Conservation (phyloP, 306 rosid genomes). For the Cucurbita ficifolia region DNA sequence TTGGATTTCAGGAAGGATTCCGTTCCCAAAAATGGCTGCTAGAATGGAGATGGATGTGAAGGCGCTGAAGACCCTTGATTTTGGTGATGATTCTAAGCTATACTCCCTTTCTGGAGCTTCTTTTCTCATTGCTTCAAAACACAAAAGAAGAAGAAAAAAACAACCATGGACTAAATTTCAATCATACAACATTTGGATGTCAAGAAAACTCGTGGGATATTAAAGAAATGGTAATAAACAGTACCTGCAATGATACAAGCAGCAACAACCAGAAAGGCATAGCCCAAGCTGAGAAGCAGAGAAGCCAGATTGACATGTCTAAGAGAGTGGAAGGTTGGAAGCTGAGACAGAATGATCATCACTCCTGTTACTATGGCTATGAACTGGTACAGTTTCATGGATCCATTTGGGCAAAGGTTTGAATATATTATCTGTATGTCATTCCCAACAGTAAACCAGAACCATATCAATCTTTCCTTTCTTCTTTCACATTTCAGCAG, state of each 20-base stretch:
- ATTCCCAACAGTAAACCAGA: background rate
- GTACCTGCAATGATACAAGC: constrained; percentile 50
- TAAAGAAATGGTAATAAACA: too few relatives aligned
- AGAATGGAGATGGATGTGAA: constrained; percentile 66
- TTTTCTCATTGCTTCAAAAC: background rate
- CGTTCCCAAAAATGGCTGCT: constrained; percentile 68
- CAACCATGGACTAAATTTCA: too few relatives aligned
- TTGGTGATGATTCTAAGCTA: constrained; percentile 32
- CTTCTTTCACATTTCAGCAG: background rate
- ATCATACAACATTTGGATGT: too few relatives aligned
- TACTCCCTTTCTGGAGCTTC: constrained; percentile 53
- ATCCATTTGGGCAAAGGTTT: constrained; percentile 41
- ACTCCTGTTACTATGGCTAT: constrained; percentile 32
- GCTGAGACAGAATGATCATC: constrained; percentile 46
- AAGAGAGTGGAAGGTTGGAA: constrained; percentile 73
- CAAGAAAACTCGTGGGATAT: too few relatives aligned
- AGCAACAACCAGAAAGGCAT: constrained; percentile 23
- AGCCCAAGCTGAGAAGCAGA: constrained; percentile 45
- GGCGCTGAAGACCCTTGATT: constrained; percentile 36
- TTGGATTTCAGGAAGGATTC: constrained; percentile 87
- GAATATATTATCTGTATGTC: constrained; percentile 41
- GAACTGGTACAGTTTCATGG: constrained; percentile 59
- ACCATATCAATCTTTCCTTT: background rate
- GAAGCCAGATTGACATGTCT: constrained; percentile 50
- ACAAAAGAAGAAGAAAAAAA: too few relatives aligned